Conservation (phyloP, 441 rosid genomes). For the Mallotus japonicus region DNA sequence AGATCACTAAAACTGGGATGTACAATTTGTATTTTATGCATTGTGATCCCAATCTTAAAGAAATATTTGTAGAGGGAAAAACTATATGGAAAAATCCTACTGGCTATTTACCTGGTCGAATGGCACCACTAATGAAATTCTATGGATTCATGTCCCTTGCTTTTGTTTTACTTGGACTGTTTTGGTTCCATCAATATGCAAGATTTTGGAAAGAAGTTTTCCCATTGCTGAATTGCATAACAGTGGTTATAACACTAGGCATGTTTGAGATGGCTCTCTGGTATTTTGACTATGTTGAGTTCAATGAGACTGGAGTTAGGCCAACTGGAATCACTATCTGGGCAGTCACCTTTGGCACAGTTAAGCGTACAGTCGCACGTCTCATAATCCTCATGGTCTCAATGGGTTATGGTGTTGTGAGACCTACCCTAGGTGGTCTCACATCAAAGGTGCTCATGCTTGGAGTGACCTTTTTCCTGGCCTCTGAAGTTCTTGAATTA, state of each 20-base stretch:
- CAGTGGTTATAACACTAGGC: constrained; percentile 75
- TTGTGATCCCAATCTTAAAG: constrained; percentile 71
- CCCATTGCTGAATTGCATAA: constrained; percentile 83
- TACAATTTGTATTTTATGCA: constrained; percentile 92
- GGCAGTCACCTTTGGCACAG: constrained; percentile 83
- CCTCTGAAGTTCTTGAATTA: constrained; percentile 91
- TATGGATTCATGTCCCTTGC: constrained; percentile 87
- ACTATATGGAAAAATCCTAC: constrained; percentile 90
- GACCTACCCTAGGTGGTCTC: constrained; percentile 93
- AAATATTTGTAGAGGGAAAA: constrained; percentile 70
- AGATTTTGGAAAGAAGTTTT: constrained; percentile 87
- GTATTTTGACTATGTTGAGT: constrained; percentile 90
- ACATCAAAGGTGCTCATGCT: constrained; percentile 90
- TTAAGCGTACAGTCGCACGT: constrained; percentile 74
- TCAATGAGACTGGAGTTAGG: constrained; percentile 81
- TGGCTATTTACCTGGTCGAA: constrained; percentile 90
- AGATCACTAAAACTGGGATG: constrained; percentile 84
- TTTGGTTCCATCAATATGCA: constrained; percentile 94
- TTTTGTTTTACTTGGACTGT: constrained; percentile 79
- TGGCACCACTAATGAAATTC: constrained; percentile 95
- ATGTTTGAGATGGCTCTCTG: constrained; percentile 95
- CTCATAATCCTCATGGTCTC: constrained; percentile 83
- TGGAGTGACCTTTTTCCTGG: constrained; percentile 77
- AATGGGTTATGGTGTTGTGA: constrained; percentile 96
- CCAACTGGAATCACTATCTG: constrained; percentile 81